A percentile compares a stretch with the other conserved stretches of the same genome.
These are phyloP conservation scores for Blastobotrys terrestris DNA, from an alignment of 805 yeast genomes.

Conservation along the genomic window DNA sequence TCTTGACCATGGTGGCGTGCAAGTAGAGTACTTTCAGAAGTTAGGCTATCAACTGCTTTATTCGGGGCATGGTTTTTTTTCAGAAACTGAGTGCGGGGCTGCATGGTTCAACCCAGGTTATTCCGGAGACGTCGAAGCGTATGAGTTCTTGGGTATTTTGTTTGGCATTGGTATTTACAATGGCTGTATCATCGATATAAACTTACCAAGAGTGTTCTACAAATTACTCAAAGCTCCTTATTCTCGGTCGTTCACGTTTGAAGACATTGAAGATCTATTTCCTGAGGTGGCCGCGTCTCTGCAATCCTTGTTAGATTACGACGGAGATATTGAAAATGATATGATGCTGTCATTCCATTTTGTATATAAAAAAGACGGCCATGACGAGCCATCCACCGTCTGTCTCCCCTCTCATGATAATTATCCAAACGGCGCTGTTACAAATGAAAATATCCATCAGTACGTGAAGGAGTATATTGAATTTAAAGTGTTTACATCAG, in stretches of 20 bases:
- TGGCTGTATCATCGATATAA: slow-evolving; percentile 24
- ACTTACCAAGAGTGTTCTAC: slow-evolving; percentile 25
- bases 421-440: slow-evolving; percentile 11
- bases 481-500: slow-evolving; percentile 7
- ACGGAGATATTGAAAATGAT: slow-evolving; percentile 10
- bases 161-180: slow-evolving; percentile 28
- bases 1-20: slow-evolving; percentile 29
- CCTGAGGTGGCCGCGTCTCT: slow-evolving; percentile 19
- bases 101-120: slow-evolving; percentile 24
- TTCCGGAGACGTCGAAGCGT: slow-evolving; percentile 15
- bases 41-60: slow-evolving; percentile 20
- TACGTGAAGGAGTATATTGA: slow-evolving; percentile 16
- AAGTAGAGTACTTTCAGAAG: slow-evolving; percentile 24
- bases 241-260: neutral
- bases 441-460: slow-evolving; percentile 9
- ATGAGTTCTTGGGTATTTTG: slow-evolving; percentile 22
- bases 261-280: slow-evolving; percentile 18
- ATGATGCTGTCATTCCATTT: slow-evolving; percentile 19
- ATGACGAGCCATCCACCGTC: slow-evolving; percentile 5
- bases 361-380: slow-evolving; percentile 9
- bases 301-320: slow-evolving; percentile 7
- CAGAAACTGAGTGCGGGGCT: slow-evolving; percentile 14
- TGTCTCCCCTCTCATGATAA: slow-evolving; percentile 13
- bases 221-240: slow-evolving; percentile 5
- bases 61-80: slow-evolving; percentile 16